Evolutionary conservation across 163 green algal species (phyloP).

Genomic region (Scenedesmus sp.): DNA sequence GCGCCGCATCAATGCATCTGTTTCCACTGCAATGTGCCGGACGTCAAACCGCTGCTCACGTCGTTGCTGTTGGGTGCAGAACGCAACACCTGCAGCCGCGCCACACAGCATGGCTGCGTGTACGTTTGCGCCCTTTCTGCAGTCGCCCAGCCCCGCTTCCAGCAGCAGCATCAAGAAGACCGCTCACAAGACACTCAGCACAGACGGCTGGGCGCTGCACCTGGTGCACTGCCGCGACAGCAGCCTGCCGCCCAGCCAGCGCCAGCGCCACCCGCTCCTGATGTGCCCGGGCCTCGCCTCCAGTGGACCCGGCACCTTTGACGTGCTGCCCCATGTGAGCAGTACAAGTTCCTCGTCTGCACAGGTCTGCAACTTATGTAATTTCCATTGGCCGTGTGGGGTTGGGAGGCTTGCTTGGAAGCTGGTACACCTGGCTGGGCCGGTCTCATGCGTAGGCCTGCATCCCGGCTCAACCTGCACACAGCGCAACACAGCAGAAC

Average conservation of each 20-base stretch:
- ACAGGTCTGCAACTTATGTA: no score
- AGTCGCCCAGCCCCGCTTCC: not conserved
- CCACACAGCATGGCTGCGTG: no score
- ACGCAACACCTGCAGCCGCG: no score
- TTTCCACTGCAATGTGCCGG: no score
- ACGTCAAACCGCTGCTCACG: no score
- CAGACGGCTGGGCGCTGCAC: slow-evolving; percentile 41
- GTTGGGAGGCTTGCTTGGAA: no score
- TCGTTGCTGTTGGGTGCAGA: no score
- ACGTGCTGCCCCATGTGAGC: slow-evolving; percentile 26
- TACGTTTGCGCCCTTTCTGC: not conserved
- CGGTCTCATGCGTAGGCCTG: no score
- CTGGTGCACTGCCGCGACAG: slow-evolving; percentile 19
- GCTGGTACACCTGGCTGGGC: no score
- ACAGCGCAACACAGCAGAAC: not conserved
- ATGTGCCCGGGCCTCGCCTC: slow-evolving; percentile 33
- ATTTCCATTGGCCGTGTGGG: no score
- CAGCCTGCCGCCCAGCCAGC: not conserved
- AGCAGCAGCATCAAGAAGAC: slow-evolving; percentile 22
- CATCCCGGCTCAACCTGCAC: not conserved
- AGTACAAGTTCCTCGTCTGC: no score
- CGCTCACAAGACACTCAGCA: slow-evolving; percentile 10
- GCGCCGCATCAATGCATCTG: no score
- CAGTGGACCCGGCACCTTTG: slow-evolving; percentile 33
- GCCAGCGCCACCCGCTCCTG: slow-evolving; percentile 13